These are phyloP conservation scores for Suillus decipiens DNA, from an alignment of 768 basidiomycete species.

Conservation along the genomic window DNA sequence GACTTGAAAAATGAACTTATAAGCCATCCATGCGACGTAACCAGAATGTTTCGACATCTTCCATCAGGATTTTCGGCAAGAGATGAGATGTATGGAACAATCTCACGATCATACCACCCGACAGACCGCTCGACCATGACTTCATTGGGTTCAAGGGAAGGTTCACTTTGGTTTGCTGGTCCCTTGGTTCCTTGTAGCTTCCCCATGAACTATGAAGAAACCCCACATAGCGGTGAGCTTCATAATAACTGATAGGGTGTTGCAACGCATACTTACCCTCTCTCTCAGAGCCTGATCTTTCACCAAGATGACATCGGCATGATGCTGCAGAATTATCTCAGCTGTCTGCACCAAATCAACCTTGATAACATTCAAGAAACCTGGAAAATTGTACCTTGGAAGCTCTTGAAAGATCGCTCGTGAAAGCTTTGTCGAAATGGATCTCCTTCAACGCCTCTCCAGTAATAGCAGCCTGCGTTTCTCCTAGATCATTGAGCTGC, in stretches of 20 bases:
- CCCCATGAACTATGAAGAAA: conserved; percentile 53
- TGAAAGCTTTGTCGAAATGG: conserved; percentile 59
- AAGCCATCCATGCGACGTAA: conserved; percentile 68
- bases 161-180: conserved; percentile 21
- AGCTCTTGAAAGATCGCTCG: conserved; percentile 75
- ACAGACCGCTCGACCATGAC: conserved; percentile 51
- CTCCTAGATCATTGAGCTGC: conserved; percentile 61
- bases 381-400: conserved; percentile 33
- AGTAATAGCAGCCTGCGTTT: conserved; percentile 59
- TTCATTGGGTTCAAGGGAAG: conserved; percentile 28
- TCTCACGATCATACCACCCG: conserved; percentile 60
- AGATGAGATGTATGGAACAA: conserved; percentile 37
- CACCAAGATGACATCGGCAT: conserved; percentile 47
- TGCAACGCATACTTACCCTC: conserved; percentile 43
- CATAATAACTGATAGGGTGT: conserved; percentile 3
- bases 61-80: conserved; percentile 32
- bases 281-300: conserved; percentile 57
- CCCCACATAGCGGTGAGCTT: background rate
- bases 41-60: conserved; percentile 43
- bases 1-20: conserved; percentile 54
- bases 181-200: conserved; percentile 52
- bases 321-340: conserved; percentile 56
- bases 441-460: conserved; percentile 55
- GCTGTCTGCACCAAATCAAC: conserved; percentile 53
- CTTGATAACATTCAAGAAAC: background rate